phyloP scores from a whole-genome alignment of 1,284 basidiomycete genomes.

The Trichosporon ovoides region DNA sequence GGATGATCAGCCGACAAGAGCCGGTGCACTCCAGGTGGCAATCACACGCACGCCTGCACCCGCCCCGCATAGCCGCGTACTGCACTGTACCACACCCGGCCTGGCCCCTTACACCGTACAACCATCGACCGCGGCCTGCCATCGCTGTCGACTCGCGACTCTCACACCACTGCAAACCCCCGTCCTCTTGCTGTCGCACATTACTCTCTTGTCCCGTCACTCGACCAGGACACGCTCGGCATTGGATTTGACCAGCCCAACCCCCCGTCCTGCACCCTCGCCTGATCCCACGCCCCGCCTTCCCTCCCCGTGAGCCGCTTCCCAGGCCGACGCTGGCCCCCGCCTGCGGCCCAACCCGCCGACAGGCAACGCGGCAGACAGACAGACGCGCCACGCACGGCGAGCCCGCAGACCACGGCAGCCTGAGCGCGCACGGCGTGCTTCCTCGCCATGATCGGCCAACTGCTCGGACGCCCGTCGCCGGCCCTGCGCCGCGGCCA shows the following conservation, averaged over 20 bases:
- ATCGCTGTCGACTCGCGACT: not conserved
- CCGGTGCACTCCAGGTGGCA: no score
- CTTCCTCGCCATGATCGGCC: slow-evolving; percentile 64
- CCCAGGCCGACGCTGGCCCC: not conserved
- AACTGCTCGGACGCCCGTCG: slow-evolving; percentile 69
- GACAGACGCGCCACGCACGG: not conserved
- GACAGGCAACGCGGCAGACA: not conserved
- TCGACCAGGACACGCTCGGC: not conserved
- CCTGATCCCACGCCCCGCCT: not conserved
- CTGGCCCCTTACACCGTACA: not conserved
- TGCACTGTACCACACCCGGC: no score
- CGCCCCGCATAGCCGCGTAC: no score
- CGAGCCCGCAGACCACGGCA: not conserved
- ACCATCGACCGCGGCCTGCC: not conserved
- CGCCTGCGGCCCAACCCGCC: not conserved
- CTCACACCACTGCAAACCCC: not conserved
- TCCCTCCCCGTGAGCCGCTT: not conserved
- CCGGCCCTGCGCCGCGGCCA: slow-evolving; percentile 70
- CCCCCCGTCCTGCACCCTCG: not conserved
- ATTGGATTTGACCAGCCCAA: not conserved
- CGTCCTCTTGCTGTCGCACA: not conserved
- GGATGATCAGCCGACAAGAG: no score
- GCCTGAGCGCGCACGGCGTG: not conserved
- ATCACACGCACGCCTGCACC: no score
- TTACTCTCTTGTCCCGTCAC: not conserved